Percentiles rank a stretch among this genome's conserved stretches.
These are phyloP conservation scores for Populus deltoides DNA, from an alignment of 345 rosid species.

Conservation along the genomic window DNA sequence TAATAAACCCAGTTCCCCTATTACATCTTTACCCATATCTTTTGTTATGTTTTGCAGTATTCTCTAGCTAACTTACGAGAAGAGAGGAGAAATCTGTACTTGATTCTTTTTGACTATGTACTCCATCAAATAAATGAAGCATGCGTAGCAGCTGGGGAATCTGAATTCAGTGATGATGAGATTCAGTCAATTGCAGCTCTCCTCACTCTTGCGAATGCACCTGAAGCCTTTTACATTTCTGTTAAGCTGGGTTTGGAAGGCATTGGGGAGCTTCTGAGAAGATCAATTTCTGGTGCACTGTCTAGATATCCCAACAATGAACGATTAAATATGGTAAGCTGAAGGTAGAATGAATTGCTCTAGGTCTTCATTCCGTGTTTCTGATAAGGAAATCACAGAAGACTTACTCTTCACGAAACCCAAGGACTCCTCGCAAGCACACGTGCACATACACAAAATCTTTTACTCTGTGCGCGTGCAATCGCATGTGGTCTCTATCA, in stretches of 20 bases:
- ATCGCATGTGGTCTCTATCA: no score
- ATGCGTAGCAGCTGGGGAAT: constrained; percentile 68
- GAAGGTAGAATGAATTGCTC: neutral
- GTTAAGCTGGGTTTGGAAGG: constrained; percentile 95
- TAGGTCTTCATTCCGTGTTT: no score
- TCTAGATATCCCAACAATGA: constrained; percentile 82
- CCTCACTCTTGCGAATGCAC: constrained; percentile 84
- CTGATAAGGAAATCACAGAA: no score
- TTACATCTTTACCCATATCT: neutral
- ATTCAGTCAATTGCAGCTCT: constrained; percentile 75
- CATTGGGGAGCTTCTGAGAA: constrained; percentile 86
- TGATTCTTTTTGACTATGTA: constrained; percentile 84
- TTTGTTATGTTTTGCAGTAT: constrained; percentile 57
- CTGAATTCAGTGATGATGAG: constrained; percentile 83
- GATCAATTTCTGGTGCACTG: constrained; percentile 76
- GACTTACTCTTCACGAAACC: no score
- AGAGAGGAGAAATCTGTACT: constrained; percentile 81
- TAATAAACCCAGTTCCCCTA: neutral
- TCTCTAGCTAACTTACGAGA: constrained; percentile 79
- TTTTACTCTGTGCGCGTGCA: neutral
- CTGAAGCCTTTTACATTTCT: constrained; percentile 93
- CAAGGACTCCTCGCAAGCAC: no score
- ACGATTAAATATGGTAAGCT: constrained; percentile 72
- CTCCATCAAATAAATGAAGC: constrained; percentile 83
- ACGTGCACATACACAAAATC: no score